These are phyloP conservation scores for Starmerella vitae DNA, from an alignment of 805 yeast genomes.

Conservation along the genomic window DNA sequence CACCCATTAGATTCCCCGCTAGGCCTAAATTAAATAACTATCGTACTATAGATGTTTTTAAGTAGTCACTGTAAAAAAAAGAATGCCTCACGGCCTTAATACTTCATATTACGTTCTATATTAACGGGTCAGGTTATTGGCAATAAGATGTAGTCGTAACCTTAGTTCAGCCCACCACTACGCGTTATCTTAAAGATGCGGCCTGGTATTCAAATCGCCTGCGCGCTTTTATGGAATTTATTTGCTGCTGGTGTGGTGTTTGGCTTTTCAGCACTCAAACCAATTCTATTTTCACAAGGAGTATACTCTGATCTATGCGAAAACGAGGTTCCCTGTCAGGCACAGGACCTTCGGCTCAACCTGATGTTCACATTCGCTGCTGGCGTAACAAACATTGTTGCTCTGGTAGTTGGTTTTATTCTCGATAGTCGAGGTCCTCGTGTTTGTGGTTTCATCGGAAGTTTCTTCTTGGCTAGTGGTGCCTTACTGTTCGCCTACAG, in stretches of 20 bases:
- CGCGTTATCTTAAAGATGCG: not conserved
- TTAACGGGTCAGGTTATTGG: not conserved
- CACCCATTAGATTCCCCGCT: too few relatives aligned
- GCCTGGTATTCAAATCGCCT: conserved; percentile 37
- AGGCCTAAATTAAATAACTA: too few relatives aligned
- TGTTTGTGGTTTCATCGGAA: conserved; percentile 62
- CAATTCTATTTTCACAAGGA: conserved; percentile 62
- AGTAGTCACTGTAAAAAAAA: too few relatives aligned
- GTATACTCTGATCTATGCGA: conserved; percentile 53
- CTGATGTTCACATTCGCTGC: conserved; percentile 77
- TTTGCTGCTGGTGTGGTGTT: conserved; percentile 87
- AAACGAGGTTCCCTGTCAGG: conserved; percentile 37
- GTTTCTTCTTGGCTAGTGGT: conserved; percentile 45
- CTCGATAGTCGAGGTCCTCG: conserved; percentile 73
- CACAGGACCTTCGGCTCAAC: conserved; percentile 75
- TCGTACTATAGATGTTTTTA: too few relatives aligned
- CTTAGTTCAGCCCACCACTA: too few relatives aligned
- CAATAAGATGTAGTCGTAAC: not conserved
- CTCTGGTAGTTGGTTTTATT: conserved; percentile 68
- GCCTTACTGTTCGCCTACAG: conserved; percentile 36
- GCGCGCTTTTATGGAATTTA: conserved; percentile 79
- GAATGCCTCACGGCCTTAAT: too few relatives aligned
- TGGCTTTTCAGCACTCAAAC: conserved; percentile 92
- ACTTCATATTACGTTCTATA: too few relatives aligned
- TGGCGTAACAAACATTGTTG: conserved; percentile 69